Evolutionary conservation across 1,139 yeast species (phyloP).

Genomic region (Yamadazyma triangularis): DNA sequence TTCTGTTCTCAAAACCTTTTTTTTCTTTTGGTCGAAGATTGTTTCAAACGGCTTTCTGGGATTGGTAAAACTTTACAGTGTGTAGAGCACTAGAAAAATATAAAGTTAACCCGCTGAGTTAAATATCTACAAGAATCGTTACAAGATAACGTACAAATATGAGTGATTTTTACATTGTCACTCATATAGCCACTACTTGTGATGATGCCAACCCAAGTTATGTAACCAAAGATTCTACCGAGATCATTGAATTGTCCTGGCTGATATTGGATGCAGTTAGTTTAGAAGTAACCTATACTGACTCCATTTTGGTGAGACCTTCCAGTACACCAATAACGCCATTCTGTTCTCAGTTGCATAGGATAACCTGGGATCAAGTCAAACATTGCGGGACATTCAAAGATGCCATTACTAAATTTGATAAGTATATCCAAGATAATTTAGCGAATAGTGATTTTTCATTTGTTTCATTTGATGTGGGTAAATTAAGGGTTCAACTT

Average conservation of each 20-base stretch:
- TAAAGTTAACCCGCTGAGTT: no score
- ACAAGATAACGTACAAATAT: constrained; percentile 24
- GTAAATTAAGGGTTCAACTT: constrained; percentile 72
- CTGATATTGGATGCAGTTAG: constrained; percentile 36
- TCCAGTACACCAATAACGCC: constrained; percentile 66
- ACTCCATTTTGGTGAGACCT: constrained; percentile 55
- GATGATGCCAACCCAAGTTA: constrained; percentile 55
- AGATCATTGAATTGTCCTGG: constrained; percentile 69
- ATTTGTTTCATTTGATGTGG: constrained; percentile 62
- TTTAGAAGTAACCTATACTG: constrained; percentile 31
- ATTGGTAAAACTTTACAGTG: no score
- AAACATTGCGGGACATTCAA: constrained; percentile 50
- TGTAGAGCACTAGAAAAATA: no score
- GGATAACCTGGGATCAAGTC: constrained; percentile 62
- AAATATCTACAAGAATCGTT: no score
- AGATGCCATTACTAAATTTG: constrained; percentile 57
- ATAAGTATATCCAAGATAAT: constrained; percentile 42
- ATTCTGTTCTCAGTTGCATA: constrained; percentile 48
- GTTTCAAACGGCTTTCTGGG: no score
- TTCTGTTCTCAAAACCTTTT: no score
- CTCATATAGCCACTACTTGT: constrained; percentile 63
- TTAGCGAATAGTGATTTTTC: constrained; percentile 52
- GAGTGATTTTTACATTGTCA: constrained; percentile 60
- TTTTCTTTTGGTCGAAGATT: no score
- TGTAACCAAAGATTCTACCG: constrained; percentile 60